Base-by-base conservation (phyloP, 2,329 filamentous ascomycete species). In the Albophoma yamanashiensis region DNA sequence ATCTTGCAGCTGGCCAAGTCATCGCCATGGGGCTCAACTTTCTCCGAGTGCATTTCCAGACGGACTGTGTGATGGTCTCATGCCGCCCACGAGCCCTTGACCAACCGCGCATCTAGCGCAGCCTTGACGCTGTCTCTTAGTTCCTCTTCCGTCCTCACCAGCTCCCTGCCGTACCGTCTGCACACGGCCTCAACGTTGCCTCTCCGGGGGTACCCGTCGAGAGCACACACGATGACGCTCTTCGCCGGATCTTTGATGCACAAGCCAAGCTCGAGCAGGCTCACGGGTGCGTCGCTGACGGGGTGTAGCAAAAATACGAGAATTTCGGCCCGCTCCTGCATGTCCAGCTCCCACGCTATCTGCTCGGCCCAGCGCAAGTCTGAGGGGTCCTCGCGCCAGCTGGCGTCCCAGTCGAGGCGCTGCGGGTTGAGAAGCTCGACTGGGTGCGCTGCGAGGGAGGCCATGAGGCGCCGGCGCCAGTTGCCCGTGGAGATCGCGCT, bases 161-260 rank as follows among this genome's bases (percentile, higher is more conserved):
- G 67, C 43, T 75, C 70, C 7, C 85, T 68, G 0, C 69, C 74
- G 62, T 78, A 80, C 58, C 74, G 74, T 61, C 73, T 67, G 62
- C 84, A 87, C 12, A 85, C 77, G 17, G 84, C 72, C 65, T 82
- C 74, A 39, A 89, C 82, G 63, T 88, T 86, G 0, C 83, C 85
- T n/a, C 75, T 75, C 68, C 85, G 85, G 70, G 70, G 77, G 65
- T 82, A 88, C 0, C 75, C 76, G 31, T 74, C 68, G 1, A 77
- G 74, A 55, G 80, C 84, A 50, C 79, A 79, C 0, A 86, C 83
- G 14, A 87, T 71, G 1, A 76, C 74, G 66, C 78, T 82, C 1
- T 71, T 71, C 12, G 61, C 58, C 20, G 56, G 43, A 4, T 38
- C 20, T 7, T 66, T 71, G 3, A 78, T 78, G 56, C 73, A 79